Base-by-base conservation (phyloP, 768 basidiomycete genomes). In the Boletus insuetus region DNA sequence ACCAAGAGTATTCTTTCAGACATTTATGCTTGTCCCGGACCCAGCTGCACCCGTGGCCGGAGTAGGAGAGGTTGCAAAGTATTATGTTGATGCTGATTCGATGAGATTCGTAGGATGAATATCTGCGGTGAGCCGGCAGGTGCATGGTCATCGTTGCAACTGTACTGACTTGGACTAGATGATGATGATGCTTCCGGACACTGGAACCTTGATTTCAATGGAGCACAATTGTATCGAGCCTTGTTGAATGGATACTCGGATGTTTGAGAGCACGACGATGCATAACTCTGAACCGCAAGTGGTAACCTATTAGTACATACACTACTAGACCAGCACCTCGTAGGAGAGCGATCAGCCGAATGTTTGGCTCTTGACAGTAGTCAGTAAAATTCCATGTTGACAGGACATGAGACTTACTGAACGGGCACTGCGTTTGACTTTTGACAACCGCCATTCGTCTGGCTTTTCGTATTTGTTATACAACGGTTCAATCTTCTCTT, bases 401-500 rank as follows among this genome's bases (percentile, higher is more conserved):
- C 44, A 53, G 51, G 16, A 44, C 47, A 41, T 76, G 72, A 43
- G 69, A 61, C 71, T 45, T 47, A 86, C 85, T 46, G 93, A 94
- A 55, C 93, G 84, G 20, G 93, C 91, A 67, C 89, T 92, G 59
- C 91, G 78, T 75, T 94, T 94, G 79, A 94, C 81, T 69, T 94
- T 94, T 14, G 91, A 94, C 69, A 94, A 72, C 49, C 94, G 82
- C 96, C 95, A 98, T 69, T 94, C 91, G 73, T 94, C 92, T 34
- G 90, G 85, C 67, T 93, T 92, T 77, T 94, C 92, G 73, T 90
- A 94, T 75, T 96, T 94, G 79, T 98, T 97, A 77, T 73, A 97
- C 68, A 98, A 72, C 9, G 96, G 96, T 68, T 96, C 93, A 60
- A 97, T 97, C 83, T 94, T 97, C 78, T 96, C 94, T 71, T 94